A percentile compares a stretch with the other conserved stretches of the same genome.
phyloP scores from a whole-genome alignment of 129 eudicot genomes.

The Flaveria bidentis region DNA sequence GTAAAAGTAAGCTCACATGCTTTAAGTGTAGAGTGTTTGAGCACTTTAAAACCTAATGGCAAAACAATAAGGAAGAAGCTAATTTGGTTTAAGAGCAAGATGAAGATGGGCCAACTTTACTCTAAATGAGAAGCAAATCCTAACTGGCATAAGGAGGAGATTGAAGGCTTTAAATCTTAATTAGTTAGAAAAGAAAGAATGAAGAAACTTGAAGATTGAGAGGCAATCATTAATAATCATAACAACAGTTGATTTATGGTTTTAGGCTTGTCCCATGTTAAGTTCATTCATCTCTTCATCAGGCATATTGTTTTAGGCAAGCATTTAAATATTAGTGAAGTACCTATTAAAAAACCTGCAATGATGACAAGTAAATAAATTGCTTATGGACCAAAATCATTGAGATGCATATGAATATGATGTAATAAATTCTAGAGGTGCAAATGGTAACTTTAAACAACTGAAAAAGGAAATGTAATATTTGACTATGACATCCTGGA shows the following conservation, averaged over 20 bases:
- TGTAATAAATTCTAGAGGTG: constrained; percentile 4
- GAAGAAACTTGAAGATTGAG: too few relatives aligned
- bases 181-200: too few relatives aligned
- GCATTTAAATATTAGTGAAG: constrained; percentile 7
- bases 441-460: neutral
- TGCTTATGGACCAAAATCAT: neutral
- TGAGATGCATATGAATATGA: neutral
- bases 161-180: too few relatives aligned
- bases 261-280: neutral
- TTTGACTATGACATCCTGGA: neutral
- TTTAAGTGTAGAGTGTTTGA: too few relatives aligned
- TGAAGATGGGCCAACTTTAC: too few relatives aligned
- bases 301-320: neutral
- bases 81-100: too few relatives aligned
- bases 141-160: too few relatives aligned
- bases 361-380: constrained; percentile 11
- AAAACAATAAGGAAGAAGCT: too few relatives aligned
- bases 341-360: neutral
- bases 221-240: neutral
- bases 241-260: neutral
- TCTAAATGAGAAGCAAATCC: too few relatives aligned
- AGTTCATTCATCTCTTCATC: constrained; percentile 12
- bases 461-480: neutral
- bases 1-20: too few relatives aligned
- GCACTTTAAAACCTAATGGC: too few relatives aligned